phyloP scores from a whole-genome alignment of 306 rosid species.

The Malus asiatica region DNA sequence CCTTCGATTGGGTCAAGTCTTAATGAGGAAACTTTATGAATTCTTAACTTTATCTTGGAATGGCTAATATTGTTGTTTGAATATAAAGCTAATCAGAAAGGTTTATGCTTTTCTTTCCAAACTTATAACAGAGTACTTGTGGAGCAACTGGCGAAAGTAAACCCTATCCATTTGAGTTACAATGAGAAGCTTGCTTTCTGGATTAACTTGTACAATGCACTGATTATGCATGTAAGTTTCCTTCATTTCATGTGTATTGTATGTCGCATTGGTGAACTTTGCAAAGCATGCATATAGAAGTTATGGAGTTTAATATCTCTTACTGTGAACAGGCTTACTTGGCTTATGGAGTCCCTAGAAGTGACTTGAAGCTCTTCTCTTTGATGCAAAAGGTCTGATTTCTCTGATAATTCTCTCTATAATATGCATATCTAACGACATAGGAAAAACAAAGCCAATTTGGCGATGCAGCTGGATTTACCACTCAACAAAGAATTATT shows the following conservation, averaged over 20 bases:
- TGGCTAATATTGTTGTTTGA: neutral
- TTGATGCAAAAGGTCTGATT: slow-evolving; percentile 65
- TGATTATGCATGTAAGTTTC: slow-evolving; percentile 65
- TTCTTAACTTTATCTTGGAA: neutral
- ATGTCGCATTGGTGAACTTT: neutral
- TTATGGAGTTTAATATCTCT: neutral
- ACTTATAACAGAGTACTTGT: slow-evolving; percentile 52
- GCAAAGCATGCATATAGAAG: neutral
- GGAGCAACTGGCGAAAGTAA: slow-evolving; percentile 68
- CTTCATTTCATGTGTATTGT: neutral
- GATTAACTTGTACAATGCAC: slow-evolving; percentile 69
- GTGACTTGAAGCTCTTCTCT: slow-evolving; percentile 68
- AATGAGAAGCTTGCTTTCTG: slow-evolving; percentile 68
- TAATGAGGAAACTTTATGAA: neutral
- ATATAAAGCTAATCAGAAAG: neutral
- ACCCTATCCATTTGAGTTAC: slow-evolving; percentile 51
- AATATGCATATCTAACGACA: neutral
- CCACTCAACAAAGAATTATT: neutral
- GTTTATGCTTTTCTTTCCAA: neutral
- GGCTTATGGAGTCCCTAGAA: slow-evolving; percentile 79
- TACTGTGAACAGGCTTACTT: slow-evolving; percentile 52
- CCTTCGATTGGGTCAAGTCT: neutral
- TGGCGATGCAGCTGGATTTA: neutral
- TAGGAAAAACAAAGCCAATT: neutral
- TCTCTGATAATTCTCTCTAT: neutral